Conservation (phyloP, 169 alveolate genomes). For the Plasmodium reichenowi region DNA sequence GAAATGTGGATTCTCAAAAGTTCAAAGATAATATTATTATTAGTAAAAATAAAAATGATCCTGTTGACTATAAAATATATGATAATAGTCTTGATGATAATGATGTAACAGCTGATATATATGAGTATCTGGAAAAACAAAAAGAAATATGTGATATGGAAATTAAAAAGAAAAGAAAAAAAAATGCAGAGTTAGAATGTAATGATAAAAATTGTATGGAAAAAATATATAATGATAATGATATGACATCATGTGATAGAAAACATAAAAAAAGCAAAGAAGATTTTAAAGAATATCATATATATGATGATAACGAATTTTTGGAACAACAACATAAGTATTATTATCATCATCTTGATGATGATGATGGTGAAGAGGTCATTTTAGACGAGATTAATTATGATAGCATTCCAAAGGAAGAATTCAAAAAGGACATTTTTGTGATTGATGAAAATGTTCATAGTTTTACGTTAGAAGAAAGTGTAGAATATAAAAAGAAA, state of each 20-base stretch:
- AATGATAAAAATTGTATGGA: not conserved
- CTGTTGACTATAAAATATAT: not conserved
- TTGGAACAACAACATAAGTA: not conserved
- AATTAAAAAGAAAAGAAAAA: not conserved
- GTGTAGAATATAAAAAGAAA: constrained; percentile 73
- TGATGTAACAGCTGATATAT: constrained; percentile 74
- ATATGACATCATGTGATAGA: too few species aligned
- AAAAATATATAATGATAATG: not conserved
- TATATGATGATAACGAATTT: not conserved
- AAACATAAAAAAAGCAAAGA: too few species aligned
- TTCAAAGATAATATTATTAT: not conserved
- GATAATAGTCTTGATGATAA: constrained; percentile 71
- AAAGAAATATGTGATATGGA: constrained; percentile 27
- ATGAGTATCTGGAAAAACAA: constrained; percentile 57
- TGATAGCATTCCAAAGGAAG: constrained; percentile 26
- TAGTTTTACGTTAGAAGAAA: constrained; percentile 60
- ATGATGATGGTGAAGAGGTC: constrained; percentile 3
- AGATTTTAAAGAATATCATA: not conserved
- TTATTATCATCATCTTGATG: not conserved
- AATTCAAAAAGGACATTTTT: constrained; percentile 48
- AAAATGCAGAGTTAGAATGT: not conserved
- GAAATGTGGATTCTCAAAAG: not conserved
- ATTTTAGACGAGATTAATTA: constrained; percentile 28
- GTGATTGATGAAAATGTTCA: constrained; percentile 36
- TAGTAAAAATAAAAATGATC: not conserved